phyloP scores from a whole-genome alignment of 768 basidiomycete genomes.

The Boletus tomentosulus region DNA sequence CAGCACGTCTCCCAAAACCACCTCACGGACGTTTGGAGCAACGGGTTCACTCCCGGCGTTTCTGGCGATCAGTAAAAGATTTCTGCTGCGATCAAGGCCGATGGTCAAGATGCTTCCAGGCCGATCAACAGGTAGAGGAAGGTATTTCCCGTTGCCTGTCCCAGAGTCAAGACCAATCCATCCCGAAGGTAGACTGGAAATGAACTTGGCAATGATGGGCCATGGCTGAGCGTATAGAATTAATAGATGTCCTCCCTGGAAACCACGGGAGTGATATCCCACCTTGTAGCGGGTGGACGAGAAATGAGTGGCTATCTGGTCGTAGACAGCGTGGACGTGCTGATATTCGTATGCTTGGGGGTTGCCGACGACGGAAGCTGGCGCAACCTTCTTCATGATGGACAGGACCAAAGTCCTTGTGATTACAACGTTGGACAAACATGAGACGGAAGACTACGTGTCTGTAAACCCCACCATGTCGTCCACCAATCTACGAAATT shows the following conservation, averaged over 20 bases:
- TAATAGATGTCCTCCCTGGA: not conserved
- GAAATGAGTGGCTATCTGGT: conserved; percentile 83
- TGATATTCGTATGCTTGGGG: conserved; percentile 59
- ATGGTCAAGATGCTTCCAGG: conserved; percentile 66
- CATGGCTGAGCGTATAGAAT: conserved; percentile 56
- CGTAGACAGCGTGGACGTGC: conserved; percentile 83
- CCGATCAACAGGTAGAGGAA: conserved; percentile 65
- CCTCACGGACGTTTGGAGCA: conserved; percentile 48
- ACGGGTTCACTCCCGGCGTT: conserved; percentile 45
- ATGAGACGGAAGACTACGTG: conserved; percentile 23
- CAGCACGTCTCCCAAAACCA: conserved; percentile 77
- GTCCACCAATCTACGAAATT: conserved; percentile 65
- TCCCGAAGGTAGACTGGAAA: conserved; percentile 65
- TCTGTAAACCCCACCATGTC: conserved; percentile 69
- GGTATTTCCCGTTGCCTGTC: conserved; percentile 97
- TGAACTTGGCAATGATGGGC: conserved; percentile 80
- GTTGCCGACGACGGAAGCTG: conserved; percentile 43
- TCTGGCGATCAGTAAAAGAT: conserved; percentile 71
- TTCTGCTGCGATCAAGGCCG: conserved; percentile 79
- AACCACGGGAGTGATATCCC: not conserved
- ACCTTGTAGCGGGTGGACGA: conserved; percentile 89
- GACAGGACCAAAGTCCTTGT: not conserved
- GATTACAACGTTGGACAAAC: not conserved
- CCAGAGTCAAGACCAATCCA: conserved; percentile 93
- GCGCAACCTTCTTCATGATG: conserved; percentile 32